These are phyloP conservation scores for Bacidia rubella DNA, from an alignment of 495 filamentous ascomycete genomes.

Conservation along the genomic window DNA sequence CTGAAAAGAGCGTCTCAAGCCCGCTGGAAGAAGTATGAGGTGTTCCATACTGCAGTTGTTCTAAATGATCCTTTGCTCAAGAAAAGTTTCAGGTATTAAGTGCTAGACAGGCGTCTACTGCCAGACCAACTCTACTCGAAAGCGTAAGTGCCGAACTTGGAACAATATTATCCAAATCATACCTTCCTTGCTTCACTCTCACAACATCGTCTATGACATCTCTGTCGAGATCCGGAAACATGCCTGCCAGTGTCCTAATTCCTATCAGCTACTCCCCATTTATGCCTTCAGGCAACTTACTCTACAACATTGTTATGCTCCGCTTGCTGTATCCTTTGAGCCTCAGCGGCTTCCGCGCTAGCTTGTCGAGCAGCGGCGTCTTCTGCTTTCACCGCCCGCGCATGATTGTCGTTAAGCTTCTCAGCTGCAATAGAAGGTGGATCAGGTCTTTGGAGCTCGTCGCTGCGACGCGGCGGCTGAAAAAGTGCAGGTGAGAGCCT, in stretches of 20 bases:
- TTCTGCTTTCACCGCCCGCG: constrained; percentile 46
- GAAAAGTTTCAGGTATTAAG: constrained; percentile 36
- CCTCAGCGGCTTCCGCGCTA: constrained; percentile 82
- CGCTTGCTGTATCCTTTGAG: constrained; percentile 63
- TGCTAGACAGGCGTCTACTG: constrained; percentile 84
- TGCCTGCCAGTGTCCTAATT: constrained; percentile 61
- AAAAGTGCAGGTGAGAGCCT: constrained; percentile 45
- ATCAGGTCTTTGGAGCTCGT: constrained; percentile 26
- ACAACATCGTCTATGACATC: constrained; percentile 93
- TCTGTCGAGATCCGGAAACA: constrained; percentile 85
- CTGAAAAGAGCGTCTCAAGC: too few species aligned
- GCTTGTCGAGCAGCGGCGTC: constrained; percentile 91
- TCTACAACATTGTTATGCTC: constrained; percentile 90
- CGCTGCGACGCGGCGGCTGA: constrained; percentile 34
- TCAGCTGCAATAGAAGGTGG: constrained; percentile 23
- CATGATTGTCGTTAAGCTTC: constrained; percentile 22
- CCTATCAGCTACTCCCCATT: not conserved
- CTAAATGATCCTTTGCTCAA: not conserved
- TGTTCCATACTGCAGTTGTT: not conserved
- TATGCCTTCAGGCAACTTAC: constrained; percentile 17
- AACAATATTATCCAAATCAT: constrained; percentile 23
- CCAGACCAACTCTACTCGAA: constrained; percentile 62
- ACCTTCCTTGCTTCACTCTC: constrained; percentile 82
- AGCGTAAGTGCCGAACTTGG: not conserved
- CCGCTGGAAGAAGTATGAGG: too few species aligned